Conservation (phyloP, 768 basidiomycete species). For the Cubamyces lactineus region DNA sequence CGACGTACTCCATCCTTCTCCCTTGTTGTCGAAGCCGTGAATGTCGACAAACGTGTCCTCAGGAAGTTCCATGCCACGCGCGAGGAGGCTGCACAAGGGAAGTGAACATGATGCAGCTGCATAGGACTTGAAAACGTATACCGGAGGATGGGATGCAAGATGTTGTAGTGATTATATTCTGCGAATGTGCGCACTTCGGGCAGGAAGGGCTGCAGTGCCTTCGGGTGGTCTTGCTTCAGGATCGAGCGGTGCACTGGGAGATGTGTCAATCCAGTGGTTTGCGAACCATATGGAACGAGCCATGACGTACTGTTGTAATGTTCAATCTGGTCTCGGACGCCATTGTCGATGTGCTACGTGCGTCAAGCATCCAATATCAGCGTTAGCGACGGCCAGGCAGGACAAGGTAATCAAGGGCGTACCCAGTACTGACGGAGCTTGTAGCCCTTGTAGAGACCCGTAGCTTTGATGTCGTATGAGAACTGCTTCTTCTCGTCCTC, state of each 20-base stretch:
- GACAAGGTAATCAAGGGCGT: neutral
- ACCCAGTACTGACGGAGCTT: slow-evolving; percentile 57
- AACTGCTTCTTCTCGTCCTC: slow-evolving; percentile 48
- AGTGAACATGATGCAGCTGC: neutral
- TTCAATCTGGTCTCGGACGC: slow-evolving; percentile 50
- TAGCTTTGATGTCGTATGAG: slow-evolving; percentile 43
- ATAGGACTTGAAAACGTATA: neutral
- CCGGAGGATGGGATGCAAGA: slow-evolving; percentile 35
- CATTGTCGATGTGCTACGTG: slow-evolving; percentile 43
- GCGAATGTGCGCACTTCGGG: slow-evolving; percentile 37
- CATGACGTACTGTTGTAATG: slow-evolving; percentile 44
- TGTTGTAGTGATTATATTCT: slow-evolving; percentile 34
- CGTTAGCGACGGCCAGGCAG: too few species aligned
- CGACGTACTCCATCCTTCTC: slow-evolving; percentile 36
- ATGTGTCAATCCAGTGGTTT: too few species aligned
- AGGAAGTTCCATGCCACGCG: slow-evolving; percentile 38
- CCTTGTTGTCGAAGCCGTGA: slow-evolving; percentile 33
- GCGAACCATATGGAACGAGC: neutral
- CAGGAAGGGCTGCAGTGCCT: slow-evolving; percentile 34
- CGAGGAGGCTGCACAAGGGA: slow-evolving; percentile 32
- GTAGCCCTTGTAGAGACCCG: slow-evolving; percentile 55
- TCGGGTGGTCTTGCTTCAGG: slow-evolving; percentile 34
- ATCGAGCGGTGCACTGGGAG: slow-evolving; percentile 34
- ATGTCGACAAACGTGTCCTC: slow-evolving; percentile 39
- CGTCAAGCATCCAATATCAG: neutral